Evolutionary conservation across 2,329 filamentous ascomycete species (phyloP), one percentile per base, ranked within the genome.

Genomic region (Aspergillus oerlinghausenensis): DNA sequence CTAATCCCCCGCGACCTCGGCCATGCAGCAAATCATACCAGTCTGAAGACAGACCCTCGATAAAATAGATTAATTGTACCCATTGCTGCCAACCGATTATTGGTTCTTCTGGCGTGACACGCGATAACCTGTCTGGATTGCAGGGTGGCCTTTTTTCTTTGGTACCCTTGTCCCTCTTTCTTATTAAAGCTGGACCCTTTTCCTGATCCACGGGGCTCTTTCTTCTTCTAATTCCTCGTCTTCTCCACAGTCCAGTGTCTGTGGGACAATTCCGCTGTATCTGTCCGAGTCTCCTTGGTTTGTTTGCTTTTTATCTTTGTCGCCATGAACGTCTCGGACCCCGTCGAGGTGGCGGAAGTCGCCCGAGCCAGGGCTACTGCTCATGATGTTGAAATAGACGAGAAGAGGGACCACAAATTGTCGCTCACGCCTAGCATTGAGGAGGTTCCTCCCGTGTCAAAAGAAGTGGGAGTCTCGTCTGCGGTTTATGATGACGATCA

Each of bases 321-420:
- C 28, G 25, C 19, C 40, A 70, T 69, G 66, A 68, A 70, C 40
- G 51, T 57, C 25, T 67, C 65, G 21, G 63, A 70, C 52, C 64
- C 65, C 3, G 52, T 63, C 38, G 67, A 70, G 19, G 52, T 64
- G 50, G 57, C 62, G 28, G 67, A 69, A 52, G 49, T 65, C 17
- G 57, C 65, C 58, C 67, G 64, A 55, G 54, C 67, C n/a, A 55
- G 56, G 25, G 64, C 62, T 25, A 29, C 58, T 25, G 11, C 59
- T 6, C 60, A 69, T 7, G 63, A 67, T 55, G 49, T 55, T 4
- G 23, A 51, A n/a, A 14, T 60, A 3, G 35, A 56, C 11, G 65
- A 67, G 51, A 62, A 60, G 28, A 52, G 54, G n/a, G 51, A 52
- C 10, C 32, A 28, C 19, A 52, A 55, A 14, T 48, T 55, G 8